These are phyloP conservation scores for Spathaspora passalidarum DNA, from an alignment of 805 yeast species.

Conservation along the genomic window DNA sequence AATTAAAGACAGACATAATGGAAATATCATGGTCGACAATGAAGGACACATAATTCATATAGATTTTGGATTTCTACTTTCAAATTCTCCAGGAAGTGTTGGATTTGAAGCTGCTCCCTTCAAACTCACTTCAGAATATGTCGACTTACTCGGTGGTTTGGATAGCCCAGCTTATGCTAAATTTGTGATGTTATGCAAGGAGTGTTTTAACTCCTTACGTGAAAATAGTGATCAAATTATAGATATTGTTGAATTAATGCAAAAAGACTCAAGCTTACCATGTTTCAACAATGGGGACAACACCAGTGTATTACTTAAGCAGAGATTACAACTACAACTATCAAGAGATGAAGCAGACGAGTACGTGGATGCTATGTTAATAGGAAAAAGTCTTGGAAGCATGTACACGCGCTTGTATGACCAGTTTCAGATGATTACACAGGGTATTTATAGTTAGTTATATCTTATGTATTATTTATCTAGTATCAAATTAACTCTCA, in stretches of 20 bases:
- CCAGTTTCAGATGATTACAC: constrained; percentile 91
- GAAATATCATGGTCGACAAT: constrained; percentile 93
- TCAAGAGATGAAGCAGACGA: constrained; percentile 67
- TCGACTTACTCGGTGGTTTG: constrained; percentile 81
- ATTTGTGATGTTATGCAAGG: constrained; percentile 63
- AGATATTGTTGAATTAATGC: constrained; percentile 90
- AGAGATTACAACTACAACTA: constrained; percentile 77
- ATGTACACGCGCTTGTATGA: constrained; percentile 90
- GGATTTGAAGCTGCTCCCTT: constrained; percentile 98
- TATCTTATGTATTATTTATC: too few relatives aligned
- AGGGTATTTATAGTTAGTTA: constrained; percentile 90
- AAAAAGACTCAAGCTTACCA: constrained; percentile 82
- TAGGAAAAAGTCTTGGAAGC: constrained; percentile 81
- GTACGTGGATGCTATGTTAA: constrained; percentile 74
- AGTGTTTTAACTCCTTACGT: constrained; percentile 72
- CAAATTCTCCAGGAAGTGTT: constrained; percentile 95
- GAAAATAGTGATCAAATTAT: constrained; percentile 71
- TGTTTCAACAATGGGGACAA: constrained; percentile 88
- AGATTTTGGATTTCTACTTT: constrained; percentile 89
- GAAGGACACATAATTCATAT: constrained; percentile 95
- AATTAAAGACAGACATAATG: constrained; percentile 95
- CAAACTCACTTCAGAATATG: constrained; percentile 84
- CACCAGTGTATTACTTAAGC: constrained; percentile 74
- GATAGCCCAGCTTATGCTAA: constrained; percentile 57
- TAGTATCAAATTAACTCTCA: too few relatives aligned